Percentiles rank a stretch among this genome's conserved stretches.
Conservation (phyloP, 176 grass and related monocot genomes). For the Metroxylon sagu region DNA sequence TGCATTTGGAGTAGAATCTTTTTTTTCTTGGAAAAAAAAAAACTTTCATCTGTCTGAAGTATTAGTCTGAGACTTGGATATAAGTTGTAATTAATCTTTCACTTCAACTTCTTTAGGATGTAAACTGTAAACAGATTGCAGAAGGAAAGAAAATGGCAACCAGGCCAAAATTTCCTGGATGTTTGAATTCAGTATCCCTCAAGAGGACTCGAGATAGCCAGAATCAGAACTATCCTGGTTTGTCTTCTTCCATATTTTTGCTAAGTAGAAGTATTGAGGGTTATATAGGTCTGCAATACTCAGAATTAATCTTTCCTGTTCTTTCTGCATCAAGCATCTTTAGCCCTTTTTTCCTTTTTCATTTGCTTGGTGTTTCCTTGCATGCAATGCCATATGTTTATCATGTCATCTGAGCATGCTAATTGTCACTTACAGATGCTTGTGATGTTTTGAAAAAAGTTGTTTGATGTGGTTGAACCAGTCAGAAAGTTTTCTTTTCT, state of each 20-base stretch:
- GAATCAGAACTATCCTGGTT: slow-evolving; percentile 56
- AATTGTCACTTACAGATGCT: no score
- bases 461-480: no score
- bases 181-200: slow-evolving; percentile 24
- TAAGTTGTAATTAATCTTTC: slow-evolving; percentile 1
- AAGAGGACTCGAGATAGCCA: slow-evolving; percentile 51
- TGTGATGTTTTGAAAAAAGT: no score
- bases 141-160: slow-evolving; percentile 19
- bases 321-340: no score
- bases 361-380: no score
- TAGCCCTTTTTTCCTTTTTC: no score
- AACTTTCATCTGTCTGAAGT: slow-evolving; percentile 4
- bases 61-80: no score
- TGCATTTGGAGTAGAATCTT: background rate
- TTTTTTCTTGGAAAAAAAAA: background rate
- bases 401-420: no score
- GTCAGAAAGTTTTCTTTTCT: no score
- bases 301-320: no score
- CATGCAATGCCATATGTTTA: no score
- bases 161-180: slow-evolving; percentile 24
- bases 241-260: slow-evolving; percentile 12
- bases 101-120: slow-evolving; percentile 37
- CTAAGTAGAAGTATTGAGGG: background rate
- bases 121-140: slow-evolving; percentile 6
- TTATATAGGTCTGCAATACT: no score